Conservation (phyloP, 2,329 filamentous ascomycete species). For the Hirsutella thompsonii region DNA sequence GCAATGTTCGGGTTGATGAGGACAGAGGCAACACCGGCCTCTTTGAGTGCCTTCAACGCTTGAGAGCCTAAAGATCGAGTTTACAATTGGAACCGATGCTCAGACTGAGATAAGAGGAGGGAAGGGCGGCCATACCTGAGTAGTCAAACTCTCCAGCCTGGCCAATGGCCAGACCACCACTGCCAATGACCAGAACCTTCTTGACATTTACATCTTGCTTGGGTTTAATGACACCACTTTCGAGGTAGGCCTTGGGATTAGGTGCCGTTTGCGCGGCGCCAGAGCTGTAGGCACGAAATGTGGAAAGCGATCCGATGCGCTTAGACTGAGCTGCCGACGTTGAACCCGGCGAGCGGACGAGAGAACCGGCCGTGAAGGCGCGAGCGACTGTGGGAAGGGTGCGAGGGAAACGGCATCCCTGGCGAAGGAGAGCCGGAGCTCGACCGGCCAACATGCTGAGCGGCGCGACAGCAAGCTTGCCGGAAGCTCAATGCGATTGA, state of each 20-base stretch:
- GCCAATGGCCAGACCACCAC: constrained; percentile 89
- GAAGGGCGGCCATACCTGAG: constrained; percentile 54
- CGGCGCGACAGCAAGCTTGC: constrained; percentile 22
- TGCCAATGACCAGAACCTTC: constrained; percentile 94
- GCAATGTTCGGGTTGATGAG: constrained; percentile 98
- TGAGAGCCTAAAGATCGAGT: constrained; percentile 56
- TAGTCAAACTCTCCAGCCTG: constrained; percentile 98
- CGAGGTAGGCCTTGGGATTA: constrained; percentile 74
- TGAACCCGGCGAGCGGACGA: constrained; percentile 18
- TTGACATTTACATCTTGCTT: constrained; percentile 76
- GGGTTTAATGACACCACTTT: constrained; percentile 75
- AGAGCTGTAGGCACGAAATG: constrained; percentile 27
- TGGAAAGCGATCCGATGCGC: constrained; percentile 33
- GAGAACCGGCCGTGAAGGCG: constrained; percentile 25
- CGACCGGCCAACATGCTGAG: constrained; percentile 37
- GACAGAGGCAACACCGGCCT: constrained; percentile 81
- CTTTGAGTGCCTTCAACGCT: constrained; percentile 91
- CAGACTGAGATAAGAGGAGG: too few species aligned
- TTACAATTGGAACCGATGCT: too few species aligned
- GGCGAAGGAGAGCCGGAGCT: constrained; percentile 44
- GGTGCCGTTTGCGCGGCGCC: constrained; percentile 54
- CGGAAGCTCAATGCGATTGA: constrained; percentile 16
- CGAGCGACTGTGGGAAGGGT: constrained; percentile 29
- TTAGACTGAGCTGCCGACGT: constrained; percentile 22
- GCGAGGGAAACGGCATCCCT: constrained; percentile 35